These are phyloP conservation scores for Glycine tomentella DNA, from an alignment of 306 rosid genomes.

Conservation along the genomic window DNA sequence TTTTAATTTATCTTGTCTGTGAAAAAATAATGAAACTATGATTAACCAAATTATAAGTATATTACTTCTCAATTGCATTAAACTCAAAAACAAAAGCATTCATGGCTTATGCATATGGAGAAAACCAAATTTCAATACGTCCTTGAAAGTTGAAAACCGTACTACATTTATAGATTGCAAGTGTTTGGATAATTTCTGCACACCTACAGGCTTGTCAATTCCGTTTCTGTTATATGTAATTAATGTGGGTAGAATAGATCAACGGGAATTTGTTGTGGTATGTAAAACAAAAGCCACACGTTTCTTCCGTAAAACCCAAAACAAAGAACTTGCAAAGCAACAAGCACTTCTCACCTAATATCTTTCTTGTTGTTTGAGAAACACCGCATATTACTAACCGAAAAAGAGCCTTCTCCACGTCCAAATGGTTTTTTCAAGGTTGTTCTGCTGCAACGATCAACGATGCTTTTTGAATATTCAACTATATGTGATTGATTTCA, in stretches of 20 bases:
- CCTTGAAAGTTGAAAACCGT: slow-evolving; percentile 3
- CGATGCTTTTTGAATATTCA: slow-evolving; percentile 32
- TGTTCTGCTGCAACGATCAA: slow-evolving; percentile 51
- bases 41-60: background rate
- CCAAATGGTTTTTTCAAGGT: slow-evolving; percentile 43
- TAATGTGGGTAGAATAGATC: no score
- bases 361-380: slow-evolving; percentile 59
- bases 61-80: background rate
- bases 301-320: slow-evolving; percentile 59
- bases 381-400: slow-evolving; percentile 41
- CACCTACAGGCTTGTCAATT: slow-evolving; percentile 45
- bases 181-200: slow-evolving; percentile 23
- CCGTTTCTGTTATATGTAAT: slow-evolving; percentile 41
- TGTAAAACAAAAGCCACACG: slow-evolving; percentile 44
- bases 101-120: background rate
- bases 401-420: slow-evolving; percentile 33
- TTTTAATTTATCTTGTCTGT: background rate
- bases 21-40: background rate
- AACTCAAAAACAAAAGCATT: background rate
- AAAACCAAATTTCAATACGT: background rate
- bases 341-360: slow-evolving; percentile 70
- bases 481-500: slow-evolving; percentile 27
- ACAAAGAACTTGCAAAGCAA: slow-evolving; percentile 66
- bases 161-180: slow-evolving; percentile 19
- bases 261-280: slow-evolving; percentile 37